Conservation (phyloP, 192 early-diverging fungal genomes). For the Thoreauomyces humboldtii region DNA sequence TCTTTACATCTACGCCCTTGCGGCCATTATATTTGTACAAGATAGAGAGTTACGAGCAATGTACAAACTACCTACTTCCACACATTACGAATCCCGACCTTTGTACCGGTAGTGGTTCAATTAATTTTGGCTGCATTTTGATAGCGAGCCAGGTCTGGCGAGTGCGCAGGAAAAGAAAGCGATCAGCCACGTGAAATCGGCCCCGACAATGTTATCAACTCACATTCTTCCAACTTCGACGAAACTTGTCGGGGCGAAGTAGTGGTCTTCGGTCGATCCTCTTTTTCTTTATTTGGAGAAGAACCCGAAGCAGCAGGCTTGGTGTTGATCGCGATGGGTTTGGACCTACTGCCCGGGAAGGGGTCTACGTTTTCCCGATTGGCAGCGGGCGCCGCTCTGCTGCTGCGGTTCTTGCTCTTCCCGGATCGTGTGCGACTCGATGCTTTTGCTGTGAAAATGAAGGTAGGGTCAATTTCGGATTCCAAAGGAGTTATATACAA, state of each 20-base stretch:
- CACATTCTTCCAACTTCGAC: constrained; percentile 12
- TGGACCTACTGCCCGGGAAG: neutral
- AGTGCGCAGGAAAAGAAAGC: too few relatives aligned
- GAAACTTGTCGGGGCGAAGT: constrained; percentile 16
- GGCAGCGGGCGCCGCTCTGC: neutral
- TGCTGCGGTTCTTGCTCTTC: neutral
- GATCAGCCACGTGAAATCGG: too few relatives aligned
- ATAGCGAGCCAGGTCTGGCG: too few relatives aligned
- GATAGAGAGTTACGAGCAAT: too few relatives aligned
- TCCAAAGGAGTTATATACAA: neutral
- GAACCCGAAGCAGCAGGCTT: neutral
- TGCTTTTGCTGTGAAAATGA: neutral
- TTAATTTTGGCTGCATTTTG: too few relatives aligned
- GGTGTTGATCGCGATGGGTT: neutral
- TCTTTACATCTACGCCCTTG: neutral
- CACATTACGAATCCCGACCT: too few relatives aligned
- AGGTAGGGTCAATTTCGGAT: neutral
- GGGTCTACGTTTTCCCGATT: neutral
- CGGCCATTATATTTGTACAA: neutral
- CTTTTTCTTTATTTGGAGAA: too few relatives aligned
- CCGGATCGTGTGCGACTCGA: neutral
- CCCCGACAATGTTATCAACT: neutral
- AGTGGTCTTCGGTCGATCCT: neutral
- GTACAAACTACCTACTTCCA: too few relatives aligned
- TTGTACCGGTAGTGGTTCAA: too few relatives aligned